Evolutionary conservation across 208 protist genomes (phyloP).

Genomic region (Jaenimonas drosophilae): DNA sequence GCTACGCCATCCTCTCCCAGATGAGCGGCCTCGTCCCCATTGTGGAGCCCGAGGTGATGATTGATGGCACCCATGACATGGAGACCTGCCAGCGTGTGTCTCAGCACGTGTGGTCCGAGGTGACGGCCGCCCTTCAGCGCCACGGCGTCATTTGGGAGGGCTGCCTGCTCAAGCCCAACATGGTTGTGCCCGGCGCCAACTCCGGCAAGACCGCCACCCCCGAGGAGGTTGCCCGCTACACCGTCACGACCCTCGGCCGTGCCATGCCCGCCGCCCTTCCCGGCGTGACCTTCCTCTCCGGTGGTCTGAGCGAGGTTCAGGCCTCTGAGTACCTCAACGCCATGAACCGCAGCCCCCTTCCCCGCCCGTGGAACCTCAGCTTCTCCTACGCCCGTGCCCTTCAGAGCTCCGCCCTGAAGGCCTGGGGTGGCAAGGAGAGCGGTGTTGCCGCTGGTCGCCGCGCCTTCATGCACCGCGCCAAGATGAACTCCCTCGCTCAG

Average conservation of each 20-base stretch:
- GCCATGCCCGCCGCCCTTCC: constrained; percentile 92
- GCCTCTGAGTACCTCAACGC: constrained; percentile 94
- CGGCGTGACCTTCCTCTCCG: constrained; percentile 94
- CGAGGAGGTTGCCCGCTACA: constrained; percentile 83
- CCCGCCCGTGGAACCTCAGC: constrained; percentile 83
- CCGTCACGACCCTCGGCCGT: constrained; percentile 84
- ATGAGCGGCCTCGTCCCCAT: constrained; percentile 95
- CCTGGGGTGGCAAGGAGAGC: constrained; percentile 89
- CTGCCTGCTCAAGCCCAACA: constrained; percentile 96
- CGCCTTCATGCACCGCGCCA: constrained; percentile 71
- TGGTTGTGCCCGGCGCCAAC: constrained; percentile 90
- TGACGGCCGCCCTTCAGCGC: constrained; percentile 76
- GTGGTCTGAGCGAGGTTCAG: constrained; percentile 94
- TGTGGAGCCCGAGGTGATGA: constrained; percentile 96
- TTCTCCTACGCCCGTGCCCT: constrained; percentile 96
- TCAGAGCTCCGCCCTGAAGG: constrained; percentile 85
- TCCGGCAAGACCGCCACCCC: constrained; percentile 41
- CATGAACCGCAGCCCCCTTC: constrained; percentile 77
- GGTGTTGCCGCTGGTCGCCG: constrained; percentile 24
- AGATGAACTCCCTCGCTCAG: constrained; percentile 76
- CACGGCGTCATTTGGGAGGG: constrained; percentile 94
- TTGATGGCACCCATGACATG: constrained; percentile 93
- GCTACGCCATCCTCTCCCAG: constrained; percentile 95
- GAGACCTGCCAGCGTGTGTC: constrained; percentile 78
- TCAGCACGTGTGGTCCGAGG: constrained; percentile 73